phyloP scores from a whole-genome alignment of 495 filamentous ascomycete species.

The Talaromyces nanjingensis region DNA sequence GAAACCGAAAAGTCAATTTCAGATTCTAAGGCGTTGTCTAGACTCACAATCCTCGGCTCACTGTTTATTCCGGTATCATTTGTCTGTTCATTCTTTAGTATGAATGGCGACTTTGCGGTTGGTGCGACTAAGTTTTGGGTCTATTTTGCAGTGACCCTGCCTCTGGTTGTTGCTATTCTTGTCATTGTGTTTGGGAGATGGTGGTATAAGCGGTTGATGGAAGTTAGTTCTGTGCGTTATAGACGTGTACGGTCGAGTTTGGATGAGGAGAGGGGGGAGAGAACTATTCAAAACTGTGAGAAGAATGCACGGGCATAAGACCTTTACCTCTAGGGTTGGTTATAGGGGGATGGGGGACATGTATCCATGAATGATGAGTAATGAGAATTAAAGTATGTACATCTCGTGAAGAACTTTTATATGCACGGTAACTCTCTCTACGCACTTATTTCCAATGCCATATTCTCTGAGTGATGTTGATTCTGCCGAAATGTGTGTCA shows the following conservation, averaged over 20 bases:
- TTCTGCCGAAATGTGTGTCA: neutral
- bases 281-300: neutral
- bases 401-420: neutral
- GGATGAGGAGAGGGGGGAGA: neutral
- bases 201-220: neutral
- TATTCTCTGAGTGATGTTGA: neutral
- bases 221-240: neutral
- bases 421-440: neutral
- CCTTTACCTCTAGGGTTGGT: neutral
- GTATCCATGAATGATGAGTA: neutral
- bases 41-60: neutral
- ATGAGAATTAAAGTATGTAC: neutral
- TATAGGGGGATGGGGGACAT: neutral
- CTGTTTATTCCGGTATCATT: neutral
- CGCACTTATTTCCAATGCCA: no score
- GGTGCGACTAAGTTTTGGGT: neutral
- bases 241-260: neutral
- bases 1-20: neutral
- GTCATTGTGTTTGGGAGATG: neutral
- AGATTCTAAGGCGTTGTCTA: neutral
- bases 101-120: neutral
- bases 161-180: neutral
- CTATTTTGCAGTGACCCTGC: conserved; percentile 2
- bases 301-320: neutral
- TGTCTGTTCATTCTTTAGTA: neutral